Conservation (phyloP, 192 early-diverging fungal genomes). For the Podila minutissima region DNA sequence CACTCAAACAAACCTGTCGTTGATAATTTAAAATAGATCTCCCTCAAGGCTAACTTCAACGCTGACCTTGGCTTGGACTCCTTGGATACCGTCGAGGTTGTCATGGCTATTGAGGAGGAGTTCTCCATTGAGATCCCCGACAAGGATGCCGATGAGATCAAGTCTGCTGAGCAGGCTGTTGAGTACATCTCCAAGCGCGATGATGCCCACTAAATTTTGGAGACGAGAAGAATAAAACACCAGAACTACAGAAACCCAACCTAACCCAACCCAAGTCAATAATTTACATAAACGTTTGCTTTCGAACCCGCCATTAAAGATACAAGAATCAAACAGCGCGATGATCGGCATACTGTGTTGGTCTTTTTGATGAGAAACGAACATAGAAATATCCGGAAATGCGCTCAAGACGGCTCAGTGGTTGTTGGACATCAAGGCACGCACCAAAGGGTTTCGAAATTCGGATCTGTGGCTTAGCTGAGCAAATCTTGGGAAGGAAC, state of each 20-base stretch:
- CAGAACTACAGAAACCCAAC: conserved; percentile 1
- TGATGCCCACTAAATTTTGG: conserved; percentile 74
- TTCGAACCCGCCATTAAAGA: too few relatives aligned
- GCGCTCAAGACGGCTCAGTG: too few relatives aligned
- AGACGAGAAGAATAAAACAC: background rate
- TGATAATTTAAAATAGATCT: conserved; percentile 65
- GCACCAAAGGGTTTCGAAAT: too few relatives aligned
- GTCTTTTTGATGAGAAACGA: background rate
- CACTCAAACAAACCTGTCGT: background rate
- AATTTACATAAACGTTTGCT: too few relatives aligned
- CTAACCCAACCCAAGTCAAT: background rate
- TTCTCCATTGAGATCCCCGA: conserved; percentile 99
- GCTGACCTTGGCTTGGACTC: conserved; percentile 96
- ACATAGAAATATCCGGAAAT: background rate
- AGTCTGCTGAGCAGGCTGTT: conserved; percentile 87
- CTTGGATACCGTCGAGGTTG: conserved; percentile 98
- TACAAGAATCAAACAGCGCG: background rate
- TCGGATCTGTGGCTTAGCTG: conserved; percentile 1
- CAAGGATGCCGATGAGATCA: conserved; percentile 96
- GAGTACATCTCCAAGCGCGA: conserved; percentile 80
- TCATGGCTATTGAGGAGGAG: conserved; percentile 99
- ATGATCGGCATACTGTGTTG: background rate
- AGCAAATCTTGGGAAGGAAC: background rate
- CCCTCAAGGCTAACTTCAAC: conserved; percentile 86
- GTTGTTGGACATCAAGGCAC: too few relatives aligned